Evolutionary conservation across 257 asterid species (phyloP).

Genomic region (Capsicum pubescens): DNA sequence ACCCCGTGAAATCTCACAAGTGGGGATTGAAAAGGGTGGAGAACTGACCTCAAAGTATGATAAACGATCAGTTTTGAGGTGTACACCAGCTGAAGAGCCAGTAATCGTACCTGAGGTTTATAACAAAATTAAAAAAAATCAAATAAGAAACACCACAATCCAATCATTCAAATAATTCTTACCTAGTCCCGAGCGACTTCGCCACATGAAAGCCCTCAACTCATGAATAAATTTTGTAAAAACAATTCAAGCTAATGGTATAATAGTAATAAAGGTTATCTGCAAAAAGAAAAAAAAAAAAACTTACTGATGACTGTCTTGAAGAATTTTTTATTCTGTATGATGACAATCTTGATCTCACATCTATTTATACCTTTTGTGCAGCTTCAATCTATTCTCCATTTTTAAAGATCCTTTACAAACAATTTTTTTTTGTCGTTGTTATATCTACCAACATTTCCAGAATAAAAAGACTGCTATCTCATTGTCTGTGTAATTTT

Average conservation of each 20-base stretch:
- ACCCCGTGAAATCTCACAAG: too few relatives aligned
- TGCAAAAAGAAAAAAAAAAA: too few relatives aligned
- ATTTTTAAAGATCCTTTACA: too few relatives aligned
- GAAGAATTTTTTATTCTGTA: too few relatives aligned
- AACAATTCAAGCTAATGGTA: not conserved
- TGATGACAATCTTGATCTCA: too few relatives aligned
- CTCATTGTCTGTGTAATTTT: too few relatives aligned
- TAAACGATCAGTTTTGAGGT: conserved; percentile 65
- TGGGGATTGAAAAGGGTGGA: not conserved
- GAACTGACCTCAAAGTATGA: conserved; percentile 74
- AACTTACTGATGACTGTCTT: too few relatives aligned
- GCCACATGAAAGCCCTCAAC: not conserved
- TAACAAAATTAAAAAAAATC: not conserved
- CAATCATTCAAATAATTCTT: not conserved
- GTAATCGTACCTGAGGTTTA: conserved; percentile 70
- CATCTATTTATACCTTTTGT: too few relatives aligned
- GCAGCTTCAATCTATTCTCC: too few relatives aligned
- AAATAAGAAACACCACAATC: not conserved
- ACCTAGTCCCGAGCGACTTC: not conserved
- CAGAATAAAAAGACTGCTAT: too few relatives aligned
- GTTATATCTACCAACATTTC: too few relatives aligned
- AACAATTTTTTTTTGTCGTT: too few relatives aligned
- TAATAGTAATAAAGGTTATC: not conserved
- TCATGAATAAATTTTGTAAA: not conserved
- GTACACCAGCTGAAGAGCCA: conserved; percentile 89